A percentile compares a stretch with the other conserved stretches of the same genome.
Evolutionary conservation across 164 flowering plant species (phyloP).

Genomic region (Tinospora cordifolia): DNA sequence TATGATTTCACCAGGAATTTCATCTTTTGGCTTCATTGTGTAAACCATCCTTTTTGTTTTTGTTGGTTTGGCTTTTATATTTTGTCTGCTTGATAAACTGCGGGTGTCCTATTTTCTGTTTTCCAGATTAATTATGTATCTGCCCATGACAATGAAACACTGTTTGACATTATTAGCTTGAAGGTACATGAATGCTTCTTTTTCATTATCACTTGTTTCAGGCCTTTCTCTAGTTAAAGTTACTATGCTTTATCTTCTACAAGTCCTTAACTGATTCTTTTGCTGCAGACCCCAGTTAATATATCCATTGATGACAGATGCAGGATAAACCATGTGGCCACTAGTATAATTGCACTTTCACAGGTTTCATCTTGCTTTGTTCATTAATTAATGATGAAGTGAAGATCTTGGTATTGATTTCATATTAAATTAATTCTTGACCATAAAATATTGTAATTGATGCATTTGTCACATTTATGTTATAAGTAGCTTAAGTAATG

Average conservation of each 20-base stretch:
- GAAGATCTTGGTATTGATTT: neutral
- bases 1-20: too few relatives aligned
- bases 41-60: too few relatives aligned
- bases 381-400: slow-evolving; percentile 8
- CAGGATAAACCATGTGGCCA: slow-evolving; percentile 84
- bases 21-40: too few relatives aligned
- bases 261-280: slow-evolving; percentile 8
- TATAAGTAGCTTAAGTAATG: neutral
- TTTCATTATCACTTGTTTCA: neutral
- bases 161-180: slow-evolving; percentile 77
- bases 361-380: slow-evolving; percentile 49
- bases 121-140: slow-evolving; percentile 80
- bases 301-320: slow-evolving; percentile 72
- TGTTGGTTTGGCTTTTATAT: neutral
- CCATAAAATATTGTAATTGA: neutral
- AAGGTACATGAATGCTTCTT: slow-evolving; percentile 45
- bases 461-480: neutral
- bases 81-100: neutral
- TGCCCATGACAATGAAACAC: slow-evolving; percentile 96
- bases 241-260: neutral
- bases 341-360: slow-evolving; percentile 78
- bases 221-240: neutral
- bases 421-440: neutral
- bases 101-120: slow-evolving; percentile 3
- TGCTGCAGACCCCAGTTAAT: slow-evolving; percentile 51